Percentiles rank a stretch among this genome's conserved stretches.
phyloP scores from a whole-genome alignment of 257 asterid genomes.

The Schizonepeta tenuifolia region DNA sequence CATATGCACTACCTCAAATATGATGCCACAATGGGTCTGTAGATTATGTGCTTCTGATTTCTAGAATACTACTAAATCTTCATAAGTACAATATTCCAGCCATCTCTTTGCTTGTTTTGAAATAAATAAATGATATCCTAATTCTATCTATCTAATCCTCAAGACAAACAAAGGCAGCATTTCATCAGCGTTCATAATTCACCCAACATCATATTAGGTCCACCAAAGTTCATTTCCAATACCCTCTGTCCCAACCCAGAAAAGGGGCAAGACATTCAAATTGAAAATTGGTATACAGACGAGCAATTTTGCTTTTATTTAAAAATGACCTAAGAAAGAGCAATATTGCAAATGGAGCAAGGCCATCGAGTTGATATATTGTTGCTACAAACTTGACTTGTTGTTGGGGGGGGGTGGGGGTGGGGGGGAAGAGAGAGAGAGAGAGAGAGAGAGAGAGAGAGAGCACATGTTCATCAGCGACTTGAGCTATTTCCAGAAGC shows the following conservation, averaged over 20 bases:
- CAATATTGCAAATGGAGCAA: background rate
- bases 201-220: background rate
- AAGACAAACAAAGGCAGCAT: constrained; percentile 15
- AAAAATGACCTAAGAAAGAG: constrained; percentile 5
- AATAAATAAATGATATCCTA: constrained; percentile 21
- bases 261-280: background rate
- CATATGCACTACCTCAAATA: constrained; percentile 13
- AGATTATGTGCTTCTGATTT: background rate
- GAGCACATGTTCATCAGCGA: constrained; percentile 90
- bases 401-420: background rate
- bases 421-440: background rate
- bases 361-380: constrained; percentile 18
- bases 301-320: background rate
- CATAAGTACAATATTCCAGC: constrained; percentile 9
- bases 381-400: background rate
- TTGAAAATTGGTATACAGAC: constrained; percentile 8
- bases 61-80: background rate
- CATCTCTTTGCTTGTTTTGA: background rate
- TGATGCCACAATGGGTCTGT: constrained; percentile 8
- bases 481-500: constrained; percentile 99
- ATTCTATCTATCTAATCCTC: background rate
- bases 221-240: constrained; percentile 5
- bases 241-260: background rate
- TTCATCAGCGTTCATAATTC: background rate
- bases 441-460: constrained; percentile 13